Conservation (phyloP, 139 green algal species). For the Auxenochlorella pyrenoidosa region DNA sequence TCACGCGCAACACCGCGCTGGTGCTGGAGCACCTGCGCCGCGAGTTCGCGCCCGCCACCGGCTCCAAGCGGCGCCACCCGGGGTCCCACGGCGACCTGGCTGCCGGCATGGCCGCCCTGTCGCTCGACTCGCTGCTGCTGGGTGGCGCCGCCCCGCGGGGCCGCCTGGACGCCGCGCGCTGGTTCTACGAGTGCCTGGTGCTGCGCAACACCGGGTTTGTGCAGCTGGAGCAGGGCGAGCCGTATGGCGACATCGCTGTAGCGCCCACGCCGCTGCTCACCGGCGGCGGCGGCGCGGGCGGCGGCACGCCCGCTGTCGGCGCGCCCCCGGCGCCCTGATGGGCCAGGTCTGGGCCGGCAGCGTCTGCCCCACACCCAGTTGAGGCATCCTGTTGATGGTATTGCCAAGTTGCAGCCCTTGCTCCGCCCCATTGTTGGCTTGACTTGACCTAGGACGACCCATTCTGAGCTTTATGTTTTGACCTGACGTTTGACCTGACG, state of each 20-base stretch:
- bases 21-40: conserved; percentile 43
- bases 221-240: conserved; percentile 61
- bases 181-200: conserved; percentile 79
- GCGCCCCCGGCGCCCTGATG: too few relatives aligned
- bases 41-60: conserved; percentile 28
- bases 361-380: too few relatives aligned
- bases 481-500: too few relatives aligned
- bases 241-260: conserved; percentile 68
- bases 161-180: conserved; percentile 17
- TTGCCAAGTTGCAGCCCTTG: too few relatives aligned
- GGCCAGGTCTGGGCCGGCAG: too few relatives aligned
- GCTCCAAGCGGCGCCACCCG: conserved; percentile 42
- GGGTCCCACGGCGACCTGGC: conserved; percentile 9
- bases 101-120: background rate
- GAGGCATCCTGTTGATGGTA: too few relatives aligned
- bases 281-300: background rate
- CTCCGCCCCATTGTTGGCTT: too few relatives aligned
- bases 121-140: conserved; percentile 8
- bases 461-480: too few relatives aligned
- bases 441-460: too few relatives aligned
- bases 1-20: conserved; percentile 40
- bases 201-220: conserved; percentile 64
- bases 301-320: background rate
- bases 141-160: background rate
- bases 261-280: conserved; percentile 4